Base-by-base conservation (phyloP, 129 eudicot genomes). In the Chrysanthemum makinoi region DNA sequence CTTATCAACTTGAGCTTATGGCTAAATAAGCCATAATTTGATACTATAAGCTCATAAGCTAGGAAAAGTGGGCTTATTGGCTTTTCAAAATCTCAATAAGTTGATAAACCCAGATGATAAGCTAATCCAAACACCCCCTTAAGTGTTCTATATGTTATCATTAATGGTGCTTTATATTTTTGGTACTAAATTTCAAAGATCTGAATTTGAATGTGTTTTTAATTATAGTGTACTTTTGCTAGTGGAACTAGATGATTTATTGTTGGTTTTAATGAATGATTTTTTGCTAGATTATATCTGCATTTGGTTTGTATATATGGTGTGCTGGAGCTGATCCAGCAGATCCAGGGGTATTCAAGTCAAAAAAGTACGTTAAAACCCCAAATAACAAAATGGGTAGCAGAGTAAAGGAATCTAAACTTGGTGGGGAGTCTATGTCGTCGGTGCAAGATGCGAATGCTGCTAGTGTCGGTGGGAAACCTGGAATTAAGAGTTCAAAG, bases 291-390 rank as follows among this genome's bases (percentile, higher is more conserved):
- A 86, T 95, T 72, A 71, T 82, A 62, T 78, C 86, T 55, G 87
- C 84, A 68, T 88, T 95, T 59, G 87, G 97, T 17, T 78, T 95
- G 73, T 95, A 95, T 70, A 90, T 95, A 65, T 95, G 99, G 99
- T 95, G 97, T 52, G 97, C 99, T 39, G 99, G 84, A 69, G 84
- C 99, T 64, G 97, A 95, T 81, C 99, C 99, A 55, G 99, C 99
- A 56, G 99, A 95, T 85, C 83, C 96, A 28, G 99, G 97, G 24
- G 99, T 95, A 55, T 95, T 90, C 72, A 90, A 75, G 81, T 95
- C 99, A 9, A 95, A 90, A 79, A 95, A 95, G 73, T 95, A 95
- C 72, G 80, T 76, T 35, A 95, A 83, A 66, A 69, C 70, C 57
- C 76, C 83, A 2, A 79, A 73, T 28, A 79, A 57, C 79, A 89